These are phyloP conservation scores for Daedaleopsis sinensis DNA, from an alignment of 768 basidiomycete species.

Conservation along the genomic window DNA sequence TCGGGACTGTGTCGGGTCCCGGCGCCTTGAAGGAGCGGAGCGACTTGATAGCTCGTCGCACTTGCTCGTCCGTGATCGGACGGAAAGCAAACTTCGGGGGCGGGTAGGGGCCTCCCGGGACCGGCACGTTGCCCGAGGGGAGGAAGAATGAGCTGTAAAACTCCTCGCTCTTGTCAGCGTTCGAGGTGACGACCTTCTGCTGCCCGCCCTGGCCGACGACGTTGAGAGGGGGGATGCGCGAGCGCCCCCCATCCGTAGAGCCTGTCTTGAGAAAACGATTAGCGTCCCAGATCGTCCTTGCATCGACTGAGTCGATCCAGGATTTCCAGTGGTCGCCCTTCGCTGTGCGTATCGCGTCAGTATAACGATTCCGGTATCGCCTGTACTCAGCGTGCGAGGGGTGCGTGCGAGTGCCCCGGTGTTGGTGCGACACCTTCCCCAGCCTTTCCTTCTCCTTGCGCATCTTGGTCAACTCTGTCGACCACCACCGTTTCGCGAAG, in stretches of 20 bases:
- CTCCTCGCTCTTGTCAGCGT: neutral
- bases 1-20: slow-evolving; percentile 32
- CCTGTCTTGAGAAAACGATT: slow-evolving; percentile 5
- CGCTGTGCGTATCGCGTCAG: slow-evolving; percentile 6
- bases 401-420: slow-evolving; percentile 12
- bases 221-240: slow-evolving; percentile 22
- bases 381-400: slow-evolving; percentile 15
- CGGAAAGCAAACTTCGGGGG: neutral
- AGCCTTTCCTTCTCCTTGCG: slow-evolving; percentile 20
- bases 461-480: slow-evolving; percentile 26
- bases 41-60: neutral
- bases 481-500: slow-evolving; percentile 38
- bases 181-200: neutral
- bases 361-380: slow-evolving; percentile 13
- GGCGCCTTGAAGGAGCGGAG: slow-evolving; percentile 41
- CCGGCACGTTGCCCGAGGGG: neutral
- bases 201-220: neutral
- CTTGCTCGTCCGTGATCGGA: neutral
- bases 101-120: neutral
- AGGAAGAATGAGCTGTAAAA: neutral
- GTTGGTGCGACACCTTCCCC: slow-evolving; percentile 8
- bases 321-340: slow-evolving; percentile 29
- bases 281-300: slow-evolving; percentile 23
- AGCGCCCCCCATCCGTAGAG: slow-evolving; percentile 10
- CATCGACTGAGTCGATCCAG: slow-evolving; percentile 20